Base-by-base conservation (phyloP, 2,329 filamentous ascomycete genomes). In the Aspergillus spinulosporus region DNA sequence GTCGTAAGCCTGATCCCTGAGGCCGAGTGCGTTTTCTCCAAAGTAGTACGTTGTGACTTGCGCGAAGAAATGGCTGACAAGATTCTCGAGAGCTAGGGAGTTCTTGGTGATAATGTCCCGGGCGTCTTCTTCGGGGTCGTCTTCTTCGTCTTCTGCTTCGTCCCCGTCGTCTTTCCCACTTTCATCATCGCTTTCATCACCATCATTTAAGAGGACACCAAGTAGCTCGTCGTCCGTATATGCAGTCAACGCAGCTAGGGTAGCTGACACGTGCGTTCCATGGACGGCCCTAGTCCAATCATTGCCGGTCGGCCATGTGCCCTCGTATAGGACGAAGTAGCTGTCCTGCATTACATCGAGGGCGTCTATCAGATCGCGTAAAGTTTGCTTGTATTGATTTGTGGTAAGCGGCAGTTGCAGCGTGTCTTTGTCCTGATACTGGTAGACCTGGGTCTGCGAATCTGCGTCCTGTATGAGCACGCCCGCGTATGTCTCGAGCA, bases 271-370 rank as follows among this genome's bases (percentile, higher is more conserved):
- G 55, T 93, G 86, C 0, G 92, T 96, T 43, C 87, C 86, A 64
- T 90, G 79, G 6, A 97, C 90, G 3, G 93, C 92, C 14, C 87
- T 88, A 0, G 93, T 97, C 93, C 93, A 97, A 76, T 97, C 93
- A 66, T 96, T 97, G 32, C 89, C 84, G 1, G 81, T 80, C 0
- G 92, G 90, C 90, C 92, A 97, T 29, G 85, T 91, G 8, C 89
- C 92, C 36, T 88, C 77, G 81, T 89, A 89, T 3, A 88, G 76
- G 46, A 86, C 82, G 69, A 94, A 97, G 74, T 91, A 96, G 28
- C 81, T 78, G 51, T 84, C 79, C 71, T 97, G 92, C 80, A 97
- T 85, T 5, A 88, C 84, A 46, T 85, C 80, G 60, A 97, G 79
- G 4, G 90, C 88, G 48, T 81, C 72, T 46, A 89, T 76, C 15